Base-by-base conservation (phyloP, 1,284 basidiomycete genomes). In the Melanopsichium pennsylvanicum region DNA sequence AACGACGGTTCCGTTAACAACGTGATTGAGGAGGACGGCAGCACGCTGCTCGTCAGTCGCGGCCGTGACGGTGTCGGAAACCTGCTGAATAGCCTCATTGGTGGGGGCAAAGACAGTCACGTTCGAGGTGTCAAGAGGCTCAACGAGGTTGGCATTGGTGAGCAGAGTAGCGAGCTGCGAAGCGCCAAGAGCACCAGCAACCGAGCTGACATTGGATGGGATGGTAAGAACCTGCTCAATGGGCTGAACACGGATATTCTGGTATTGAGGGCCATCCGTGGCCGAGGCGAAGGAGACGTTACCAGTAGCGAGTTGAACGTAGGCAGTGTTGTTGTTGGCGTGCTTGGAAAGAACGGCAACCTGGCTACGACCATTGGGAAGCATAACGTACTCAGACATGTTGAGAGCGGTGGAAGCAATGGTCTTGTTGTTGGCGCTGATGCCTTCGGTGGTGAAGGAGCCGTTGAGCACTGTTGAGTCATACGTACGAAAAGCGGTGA, bases 41-140 rank as follows among this genome's bases (percentile, higher is more conserved):
- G 40, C 48, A 58, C 90, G 89, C 76, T 90, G 90, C 37, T 82
- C 78, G 11, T 88, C 69, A 2, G 90, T 69, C n/a, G 82, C 83
- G 2, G 70, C 40, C 33, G 88, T 49, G 1, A 85, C 83, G 0
- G 86, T 84, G 11, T 70, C 48, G 72, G 88, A 88, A 21, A 83
- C 81, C 26, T 44, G 19, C 54, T 57, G 35, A 40, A 67, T 58
- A 35, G 70, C 68, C 42, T 54, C 42, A 59, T 79, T 60, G 25
- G 55, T 77, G 3, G 89, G 90, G 1, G 87, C 86, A 77, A 91
- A 91, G 41, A 90, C 73, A 1, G 90, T 91, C 59, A 88, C 84
- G n/a, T 72, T 79, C 4, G 83, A 74, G 1, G 67, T 60, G 66
- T 82, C 81, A 16, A 87, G 60, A 26, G 82, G 71, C 19, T 82